These are phyloP conservation scores for Pistacia atlantica DNA, from an alignment of 345 rosid species.

Conservation along the genomic window DNA sequence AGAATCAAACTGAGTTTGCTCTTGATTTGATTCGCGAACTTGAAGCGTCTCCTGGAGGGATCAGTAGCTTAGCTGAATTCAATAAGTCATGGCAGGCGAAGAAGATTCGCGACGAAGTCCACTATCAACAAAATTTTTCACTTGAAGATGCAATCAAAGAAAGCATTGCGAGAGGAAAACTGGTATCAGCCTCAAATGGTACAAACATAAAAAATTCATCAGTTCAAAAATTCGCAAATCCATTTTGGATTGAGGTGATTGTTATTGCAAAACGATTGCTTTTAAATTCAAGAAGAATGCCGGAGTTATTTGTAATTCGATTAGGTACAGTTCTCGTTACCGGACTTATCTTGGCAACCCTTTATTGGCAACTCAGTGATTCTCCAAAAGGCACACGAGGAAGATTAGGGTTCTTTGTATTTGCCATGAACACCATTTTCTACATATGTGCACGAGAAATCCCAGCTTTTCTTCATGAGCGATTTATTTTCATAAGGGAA, in stretches of 20 bases:
- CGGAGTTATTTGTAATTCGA: slow-evolving; percentile 2
- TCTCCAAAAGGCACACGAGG: slow-evolving; percentile 43
- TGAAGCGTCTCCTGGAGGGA: slow-evolving; percentile 17
- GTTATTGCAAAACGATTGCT: slow-evolving; percentile 31
- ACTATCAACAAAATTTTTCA: not conserved
- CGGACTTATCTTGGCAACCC: slow-evolving; percentile 31
- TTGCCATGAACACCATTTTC: slow-evolving; percentile 47
- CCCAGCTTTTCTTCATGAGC: slow-evolving; percentile 56
- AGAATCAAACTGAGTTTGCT: slow-evolving; percentile 33
- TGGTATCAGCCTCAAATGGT: not conserved
- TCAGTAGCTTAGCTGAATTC: slow-evolving; percentile 6
- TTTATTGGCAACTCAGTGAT: slow-evolving; percentile 26
- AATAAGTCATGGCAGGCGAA: slow-evolving; percentile 1
- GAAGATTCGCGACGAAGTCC: no score
- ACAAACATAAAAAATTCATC: slow-evolving; percentile 12
- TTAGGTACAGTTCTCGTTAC: slow-evolving; percentile 15
- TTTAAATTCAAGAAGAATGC: slow-evolving; percentile 21
- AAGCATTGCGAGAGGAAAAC: slow-evolving; percentile 18
- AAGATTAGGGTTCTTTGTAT: slow-evolving; percentile 50
- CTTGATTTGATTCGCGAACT: slow-evolving; percentile 37
- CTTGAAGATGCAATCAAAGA: slow-evolving; percentile 17
- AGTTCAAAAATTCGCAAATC: slow-evolving; percentile 34
- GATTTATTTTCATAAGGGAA: slow-evolving; percentile 56
- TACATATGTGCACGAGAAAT: slow-evolving; percentile 51
- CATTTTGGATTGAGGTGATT: slow-evolving; percentile 35